Conservation (phyloP, 2,329 filamentous ascomycete genomes). For the Fusarium vanettenii region DNA sequence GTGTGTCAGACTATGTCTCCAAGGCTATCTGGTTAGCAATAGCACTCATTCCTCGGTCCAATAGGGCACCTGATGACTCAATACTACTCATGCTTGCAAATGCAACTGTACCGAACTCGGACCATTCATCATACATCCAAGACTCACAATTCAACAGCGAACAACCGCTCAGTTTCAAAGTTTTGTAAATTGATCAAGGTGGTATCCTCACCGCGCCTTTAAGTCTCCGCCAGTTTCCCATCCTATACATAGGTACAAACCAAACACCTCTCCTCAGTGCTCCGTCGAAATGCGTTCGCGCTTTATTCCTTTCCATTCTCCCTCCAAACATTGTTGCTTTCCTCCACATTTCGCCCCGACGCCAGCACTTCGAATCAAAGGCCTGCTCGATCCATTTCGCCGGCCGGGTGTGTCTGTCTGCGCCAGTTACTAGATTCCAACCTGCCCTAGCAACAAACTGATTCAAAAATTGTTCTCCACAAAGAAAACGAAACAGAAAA, state of each 20-base stretch:
- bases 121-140: not conserved
- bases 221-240: conserved; percentile 30
- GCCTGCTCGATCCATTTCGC: conserved; percentile 47
- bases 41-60: not conserved
- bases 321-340: conserved; percentile 31
- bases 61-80: not conserved
- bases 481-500: conserved; percentile 29
- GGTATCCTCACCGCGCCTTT: conserved; percentile 38
- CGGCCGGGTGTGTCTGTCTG: conserved; percentile 26
- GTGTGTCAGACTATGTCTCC: not conserved
- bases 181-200: conserved; percentile 25
- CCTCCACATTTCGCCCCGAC: conserved; percentile 26
- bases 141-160: not conserved
- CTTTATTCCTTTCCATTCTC: conserved; percentile 40
- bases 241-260: conserved; percentile 43
- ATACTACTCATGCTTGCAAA: not conserved
- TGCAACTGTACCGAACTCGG: not conserved
- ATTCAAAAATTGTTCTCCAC: conserved; percentile 21
- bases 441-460: conserved; percentile 18
- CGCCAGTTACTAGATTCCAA: conserved; percentile 39
- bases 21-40: not conserved
- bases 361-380: conserved; percentile 46
- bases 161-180: conserved; percentile 19
- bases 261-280: conserved; percentile 37
- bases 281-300: conserved; percentile 26